Evolutionary conservation across 2,329 filamentous ascomycete genomes (phyloP), one percentile per base, ranked within the genome.

Genomic region (Botrytis sinoallii): DNA sequence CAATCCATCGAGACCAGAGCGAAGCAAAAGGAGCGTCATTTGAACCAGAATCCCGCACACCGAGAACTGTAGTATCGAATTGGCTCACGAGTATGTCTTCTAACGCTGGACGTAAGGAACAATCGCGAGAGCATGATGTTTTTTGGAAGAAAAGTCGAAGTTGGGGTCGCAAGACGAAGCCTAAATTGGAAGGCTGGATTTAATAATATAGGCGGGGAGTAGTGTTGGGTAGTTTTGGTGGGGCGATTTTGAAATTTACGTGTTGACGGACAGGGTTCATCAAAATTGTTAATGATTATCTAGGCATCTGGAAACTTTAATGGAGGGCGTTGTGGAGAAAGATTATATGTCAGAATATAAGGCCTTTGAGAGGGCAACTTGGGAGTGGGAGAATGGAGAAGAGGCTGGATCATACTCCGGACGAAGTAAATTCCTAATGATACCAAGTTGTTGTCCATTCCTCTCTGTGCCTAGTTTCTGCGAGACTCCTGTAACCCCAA

Each of bases 41-140:
- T 44, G 70, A 46, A 35, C 70, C 70, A 18, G 69, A 46, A 40
- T 63, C 42, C 25, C 57, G 70, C n/a, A 71, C 70, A 44, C 70
- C 70, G 38, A 66, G 70, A 55, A 71, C 70, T 29, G 10, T 71
- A 29, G 70, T 71, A 25, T 46, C 60, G 1, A 67, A 72, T 46
- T 72, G 70, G 70, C 70, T 72, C 20, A 48, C 70, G 22, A 66
- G 70, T 29, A 72, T 72, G 22, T 72, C 70, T 18, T 42, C 35
- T 7, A 52, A 40, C 44, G 59, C 70, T 65, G 70, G 70, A 60
- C 70, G 60, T 66, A 57, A 46, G 38, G 70, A 72, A 46, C 35
- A 29, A 25, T 3, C 46, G 9, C 61, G 70, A 22, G 70, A 72
- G n/a, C 44, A 72, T 40, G 48, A 67, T 18, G 48, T 25, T 25